Evolutionary conservation across 306 rosid species (phyloP), one percentile per base, ranked within the genome.

Genomic region (Datisca glomerata): DNA sequence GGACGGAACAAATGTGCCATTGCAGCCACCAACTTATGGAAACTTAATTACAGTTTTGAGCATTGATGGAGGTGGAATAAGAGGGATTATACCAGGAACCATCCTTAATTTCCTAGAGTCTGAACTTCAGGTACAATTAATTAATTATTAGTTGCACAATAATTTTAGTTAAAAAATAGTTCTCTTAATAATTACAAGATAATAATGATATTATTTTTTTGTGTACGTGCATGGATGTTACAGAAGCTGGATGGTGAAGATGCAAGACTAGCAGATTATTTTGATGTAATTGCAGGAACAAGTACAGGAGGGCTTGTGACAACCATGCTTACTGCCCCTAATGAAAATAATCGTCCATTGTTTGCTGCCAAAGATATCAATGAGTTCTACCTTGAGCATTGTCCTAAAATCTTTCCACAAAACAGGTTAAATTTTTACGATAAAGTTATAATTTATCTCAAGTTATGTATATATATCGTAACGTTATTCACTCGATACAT

Each of bases 1-100:
- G 63, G 60, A 61, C 44, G 38, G 43, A 45, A 37, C 55, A 39
- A 53, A 15, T 20, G 54, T 19, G 3, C 37, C 47, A 12, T 50
- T 64, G 18, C 60, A 66, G 56, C 59, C 86, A 25, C 78, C 80
- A 20, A 72, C 64, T 7, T 64, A 56, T 41, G 82, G 91, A 24
- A 62, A 75, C 50, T 55, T 61, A 1, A 56, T 83, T 19, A 79
- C 85, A 6, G 39, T 83, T 50, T 75, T 83, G 23, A 78, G 80
- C 65, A 79, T 83, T 10, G 94, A 83, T 21, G 94, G 91, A 1
- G 91, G 85, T 14, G 94, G 94, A 7, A 59, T 83, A 4, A 64
- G 91, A 46, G 91, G 82, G 9, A 61, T 78, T 21, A 74, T 82
- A 23, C 79, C 89, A 0, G 80, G 79, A 9, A 52, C 76, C 4